These are phyloP conservation scores for Pachyrhizus erosus DNA, from an alignment of 306 rosid species.

Conservation along the genomic window DNA sequence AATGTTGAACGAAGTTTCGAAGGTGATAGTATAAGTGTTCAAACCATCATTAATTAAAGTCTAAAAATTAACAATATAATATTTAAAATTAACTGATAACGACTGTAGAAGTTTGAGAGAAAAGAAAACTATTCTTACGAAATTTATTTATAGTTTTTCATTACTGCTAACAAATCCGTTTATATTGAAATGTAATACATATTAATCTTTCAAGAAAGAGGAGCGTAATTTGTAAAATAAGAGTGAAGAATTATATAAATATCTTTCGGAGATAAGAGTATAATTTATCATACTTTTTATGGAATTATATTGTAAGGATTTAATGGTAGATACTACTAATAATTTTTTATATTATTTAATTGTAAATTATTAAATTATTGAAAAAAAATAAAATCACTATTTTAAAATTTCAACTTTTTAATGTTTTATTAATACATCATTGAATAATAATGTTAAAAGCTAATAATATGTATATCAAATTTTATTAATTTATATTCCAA, in stretches of 20 bases:
- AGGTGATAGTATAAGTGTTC: neutral
- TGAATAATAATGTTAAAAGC: no score
- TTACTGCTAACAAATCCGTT: neutral
- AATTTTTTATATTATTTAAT: neutral
- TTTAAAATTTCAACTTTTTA: neutral
- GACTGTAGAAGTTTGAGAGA: neutral
- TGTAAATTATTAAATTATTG: neutral
- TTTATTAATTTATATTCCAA: neutral
- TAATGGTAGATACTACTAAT: neutral
- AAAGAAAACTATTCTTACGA: neutral
- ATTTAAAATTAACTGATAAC: neutral
- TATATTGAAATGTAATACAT: neutral
- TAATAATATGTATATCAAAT: neutral
- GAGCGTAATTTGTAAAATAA: neutral
- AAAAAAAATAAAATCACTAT: neutral
- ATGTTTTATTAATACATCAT: neutral
- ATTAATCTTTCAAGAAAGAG: neutral
- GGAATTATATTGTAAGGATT: no score
- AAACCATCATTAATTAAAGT: neutral
- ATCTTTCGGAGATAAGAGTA: neutral
- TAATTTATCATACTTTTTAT: neutral
- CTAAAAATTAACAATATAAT: neutral
- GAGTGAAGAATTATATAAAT: neutral
- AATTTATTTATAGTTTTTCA: neutral
- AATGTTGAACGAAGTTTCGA: neutral